A percentile compares a stretch with the other conserved stretches of the same genome.
phyloP scores from a whole-genome alignment of 2,329 filamentous ascomycete species.

The Xylariaceae sp. region DNA sequence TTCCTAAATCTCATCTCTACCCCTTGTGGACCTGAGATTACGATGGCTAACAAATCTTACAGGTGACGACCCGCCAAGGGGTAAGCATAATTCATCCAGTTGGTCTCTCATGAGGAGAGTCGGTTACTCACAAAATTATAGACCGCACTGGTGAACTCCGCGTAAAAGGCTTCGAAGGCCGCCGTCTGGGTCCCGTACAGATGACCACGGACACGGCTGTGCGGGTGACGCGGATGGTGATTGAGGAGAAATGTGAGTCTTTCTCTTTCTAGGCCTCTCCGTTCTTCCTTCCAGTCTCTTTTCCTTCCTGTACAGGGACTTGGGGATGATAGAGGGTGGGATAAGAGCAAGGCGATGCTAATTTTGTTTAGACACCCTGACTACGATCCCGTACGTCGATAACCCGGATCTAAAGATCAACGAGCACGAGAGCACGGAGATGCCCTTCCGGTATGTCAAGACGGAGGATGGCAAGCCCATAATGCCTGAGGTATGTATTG shows the following conservation, averaged over 20 bases:
- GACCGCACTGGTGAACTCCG: constrained; percentile 94
- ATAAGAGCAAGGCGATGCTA: too few species aligned
- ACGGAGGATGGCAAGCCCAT: constrained; percentile 69
- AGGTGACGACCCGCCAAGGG: constrained; percentile 92
- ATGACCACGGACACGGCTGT: constrained; percentile 99
- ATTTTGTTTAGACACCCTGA: constrained; percentile 46
- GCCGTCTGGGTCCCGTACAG: constrained; percentile 83
- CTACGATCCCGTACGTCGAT: constrained; percentile 76
- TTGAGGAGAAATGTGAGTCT: constrained; percentile 68
- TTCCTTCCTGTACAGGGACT: too few species aligned
- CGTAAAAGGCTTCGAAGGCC: constrained; percentile 85
- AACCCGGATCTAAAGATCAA: constrained; percentile 85
- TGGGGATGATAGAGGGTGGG: too few species aligned
- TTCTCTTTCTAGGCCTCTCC: too few species aligned
- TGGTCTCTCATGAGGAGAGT: not conserved
- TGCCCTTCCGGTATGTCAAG: constrained; percentile 96
- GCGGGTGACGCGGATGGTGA: constrained; percentile 82
- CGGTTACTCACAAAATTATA: constrained; percentile 34
- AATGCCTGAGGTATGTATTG: constrained; percentile 75
- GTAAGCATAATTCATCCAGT: constrained; percentile 43
- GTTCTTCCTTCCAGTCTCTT: too few species aligned
- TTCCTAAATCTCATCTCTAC: not conserved
- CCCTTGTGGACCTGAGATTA: too few species aligned
- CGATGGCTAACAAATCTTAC: constrained; percentile 5
- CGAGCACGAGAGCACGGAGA: constrained; percentile 88